Evolutionary conservation across 2,329 filamentous ascomycete genomes (phyloP).

Genomic region (Diaporthe ampelina): DNA sequence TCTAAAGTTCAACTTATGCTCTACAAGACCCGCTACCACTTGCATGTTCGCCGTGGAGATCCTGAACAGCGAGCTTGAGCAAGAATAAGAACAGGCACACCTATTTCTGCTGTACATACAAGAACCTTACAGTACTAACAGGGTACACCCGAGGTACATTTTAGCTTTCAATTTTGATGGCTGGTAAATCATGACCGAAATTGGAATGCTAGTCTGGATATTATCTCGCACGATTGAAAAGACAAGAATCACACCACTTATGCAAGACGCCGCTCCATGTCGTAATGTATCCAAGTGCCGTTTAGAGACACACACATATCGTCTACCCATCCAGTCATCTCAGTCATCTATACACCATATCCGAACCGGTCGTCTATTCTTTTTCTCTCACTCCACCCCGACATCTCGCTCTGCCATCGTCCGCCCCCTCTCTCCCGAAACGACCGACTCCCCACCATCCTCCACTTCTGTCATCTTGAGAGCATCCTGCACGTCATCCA

Average conservation of each 20-base stretch:
- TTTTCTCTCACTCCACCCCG: constrained; percentile 20
- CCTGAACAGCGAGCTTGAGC: no score
- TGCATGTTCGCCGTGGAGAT: background rate
- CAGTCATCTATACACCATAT: background rate
- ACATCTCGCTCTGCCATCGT: constrained; percentile 40
- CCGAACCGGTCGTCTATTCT: background rate
- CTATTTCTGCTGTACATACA: background rate
- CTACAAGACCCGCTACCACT: background rate
- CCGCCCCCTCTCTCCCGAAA: constrained; percentile 31
- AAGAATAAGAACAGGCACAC: background rate
- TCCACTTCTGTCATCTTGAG: constrained; percentile 84
- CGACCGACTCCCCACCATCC: constrained; percentile 55
- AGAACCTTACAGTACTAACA: background rate
- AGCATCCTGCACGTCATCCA: constrained; percentile 86
- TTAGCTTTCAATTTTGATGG: background rate
- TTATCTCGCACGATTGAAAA: constrained; percentile 4
- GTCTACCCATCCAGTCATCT: background rate
- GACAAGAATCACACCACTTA: constrained; percentile 5
- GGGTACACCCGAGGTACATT: background rate
- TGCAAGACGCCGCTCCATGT: constrained; percentile 16
- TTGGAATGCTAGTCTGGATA: constrained; percentile 5
- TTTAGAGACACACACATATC: background rate
- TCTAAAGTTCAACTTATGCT: no score
- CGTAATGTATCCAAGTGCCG: background rate
- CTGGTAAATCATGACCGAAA: background rate